Evolutionary conservation across 1,139 yeast species (phyloP).

Genomic region (Yueomyces sp.): DNA sequence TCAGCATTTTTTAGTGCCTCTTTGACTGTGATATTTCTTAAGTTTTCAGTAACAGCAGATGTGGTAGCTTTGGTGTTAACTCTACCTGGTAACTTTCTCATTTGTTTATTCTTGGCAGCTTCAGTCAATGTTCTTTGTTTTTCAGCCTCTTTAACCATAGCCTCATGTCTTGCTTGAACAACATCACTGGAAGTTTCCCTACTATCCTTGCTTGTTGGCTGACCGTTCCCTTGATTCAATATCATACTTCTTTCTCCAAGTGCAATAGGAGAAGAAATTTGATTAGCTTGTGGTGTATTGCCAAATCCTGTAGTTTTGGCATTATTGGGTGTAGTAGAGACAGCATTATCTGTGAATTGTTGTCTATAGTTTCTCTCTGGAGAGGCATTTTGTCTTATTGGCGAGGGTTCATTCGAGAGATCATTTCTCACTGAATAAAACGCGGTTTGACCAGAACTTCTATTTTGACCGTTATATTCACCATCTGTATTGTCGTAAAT

Average conservation of each 20-base stretch:
- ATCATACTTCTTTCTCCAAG: not conserved
- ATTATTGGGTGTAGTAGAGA: constrained; percentile 8
- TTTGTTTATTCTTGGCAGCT: constrained; percentile 19
- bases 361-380: constrained; percentile 14
- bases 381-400: not conserved
- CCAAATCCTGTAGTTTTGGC: constrained; percentile 1
- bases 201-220: constrained; percentile 1
- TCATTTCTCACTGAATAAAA: not conserved
- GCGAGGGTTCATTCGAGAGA: not conserved
- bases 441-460: not conserved
- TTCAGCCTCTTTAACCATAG: constrained; percentile 11
- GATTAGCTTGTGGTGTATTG: not conserved
- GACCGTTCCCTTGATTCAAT: not conserved
- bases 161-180: constrained; percentile 5
- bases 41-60: constrained; percentile 84
- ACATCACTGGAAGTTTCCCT: constrained; percentile 18
- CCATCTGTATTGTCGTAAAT: not conserved
- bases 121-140: constrained; percentile 23
- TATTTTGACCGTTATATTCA: no score
- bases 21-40: constrained; percentile 59
- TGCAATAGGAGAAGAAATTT: not conserved
- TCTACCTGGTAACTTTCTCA: constrained; percentile 16
- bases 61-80: constrained; percentile 42
- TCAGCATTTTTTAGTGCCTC: constrained; percentile 69
- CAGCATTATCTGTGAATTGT: constrained; percentile 12